Percentiles rank a stretch among this genome's conserved stretches.
These are phyloP conservation scores for Cenococcum geophilum DNA, from an alignment of 495 filamentous ascomycete species.

Conservation along the genomic window DNA sequence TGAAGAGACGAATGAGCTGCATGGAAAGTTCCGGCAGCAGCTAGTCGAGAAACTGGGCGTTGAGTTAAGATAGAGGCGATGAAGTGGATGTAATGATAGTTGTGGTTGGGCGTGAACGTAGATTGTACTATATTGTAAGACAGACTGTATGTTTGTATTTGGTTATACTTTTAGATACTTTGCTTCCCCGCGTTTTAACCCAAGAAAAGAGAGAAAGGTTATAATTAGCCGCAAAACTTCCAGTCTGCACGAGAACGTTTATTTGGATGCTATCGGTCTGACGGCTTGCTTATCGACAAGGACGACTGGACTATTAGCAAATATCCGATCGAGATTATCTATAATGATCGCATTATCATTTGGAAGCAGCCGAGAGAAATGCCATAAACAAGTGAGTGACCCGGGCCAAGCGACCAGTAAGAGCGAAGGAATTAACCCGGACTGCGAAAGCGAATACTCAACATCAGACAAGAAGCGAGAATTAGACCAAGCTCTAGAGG, in stretches of 20 bases:
- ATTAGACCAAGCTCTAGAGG: too few relatives aligned
- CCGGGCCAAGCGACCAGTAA: too few relatives aligned
- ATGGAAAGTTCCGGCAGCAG: constrained; percentile 55
- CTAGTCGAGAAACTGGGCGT: constrained; percentile 68
- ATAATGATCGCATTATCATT: neutral
- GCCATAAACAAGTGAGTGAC: too few relatives aligned
- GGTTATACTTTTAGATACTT: too few relatives aligned
- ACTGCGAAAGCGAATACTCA: too few relatives aligned
- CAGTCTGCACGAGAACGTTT: neutral
- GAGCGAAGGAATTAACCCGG: too few relatives aligned
- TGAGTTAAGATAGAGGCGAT: constrained; percentile 58
- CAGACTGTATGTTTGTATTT: neutral
- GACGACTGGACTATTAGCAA: neutral
- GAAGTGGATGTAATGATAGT: neutral
- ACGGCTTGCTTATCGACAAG: constrained; percentile 4
- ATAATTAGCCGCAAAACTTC: neutral
- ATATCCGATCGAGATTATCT: neutral
- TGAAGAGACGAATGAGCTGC: constrained; percentile 66
- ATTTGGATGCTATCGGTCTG: neutral
- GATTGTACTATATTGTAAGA: neutral
- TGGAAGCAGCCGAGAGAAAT: neutral
- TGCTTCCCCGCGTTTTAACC: too few relatives aligned
- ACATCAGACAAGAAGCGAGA: too few relatives aligned
- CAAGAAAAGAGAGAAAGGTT: neutral
- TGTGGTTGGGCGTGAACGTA: neutral